Evolutionary conservation across 2,329 filamentous ascomycete species (phyloP).

Genomic region (Aspergillus clavatus): DNA sequence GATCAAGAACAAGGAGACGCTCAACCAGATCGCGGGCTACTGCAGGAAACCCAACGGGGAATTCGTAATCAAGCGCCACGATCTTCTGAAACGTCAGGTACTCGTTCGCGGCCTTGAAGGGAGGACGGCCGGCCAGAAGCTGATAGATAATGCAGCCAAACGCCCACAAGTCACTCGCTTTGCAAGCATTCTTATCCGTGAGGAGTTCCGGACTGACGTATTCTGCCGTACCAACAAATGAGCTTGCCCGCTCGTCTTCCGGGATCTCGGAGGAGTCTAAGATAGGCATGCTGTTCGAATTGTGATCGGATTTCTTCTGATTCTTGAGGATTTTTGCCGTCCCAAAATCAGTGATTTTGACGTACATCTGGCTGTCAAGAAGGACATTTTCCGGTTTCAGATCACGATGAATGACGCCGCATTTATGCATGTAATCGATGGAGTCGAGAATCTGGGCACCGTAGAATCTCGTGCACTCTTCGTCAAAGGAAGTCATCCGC

Average conservation of each 20-base stretch:
- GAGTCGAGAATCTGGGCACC: slow-evolving; percentile 93
- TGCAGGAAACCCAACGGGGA: slow-evolving; percentile 80
- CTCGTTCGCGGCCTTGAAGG: slow-evolving; percentile 93
- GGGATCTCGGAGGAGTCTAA: slow-evolving; percentile 51
- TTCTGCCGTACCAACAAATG: slow-evolving; percentile 95
- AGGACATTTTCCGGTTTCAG: slow-evolving; percentile 96
- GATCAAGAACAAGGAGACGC: slow-evolving; percentile 83
- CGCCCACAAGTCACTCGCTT: slow-evolving; percentile 95
- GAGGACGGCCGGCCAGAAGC: slow-evolving; percentile 86
- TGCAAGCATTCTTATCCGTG: slow-evolving; percentile 94
- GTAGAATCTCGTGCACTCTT: slow-evolving; percentile 92
- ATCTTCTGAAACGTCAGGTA: slow-evolving; percentile 99
- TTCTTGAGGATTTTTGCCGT: slow-evolving; percentile 85
- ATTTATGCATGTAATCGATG: slow-evolving; percentile 96
- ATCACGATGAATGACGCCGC: slow-evolving; percentile 93
- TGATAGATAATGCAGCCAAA: slow-evolving; percentile 99
- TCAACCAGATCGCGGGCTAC: slow-evolving; percentile 86
- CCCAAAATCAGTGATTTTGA: slow-evolving; percentile 98
- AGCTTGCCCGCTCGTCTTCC: slow-evolving; percentile 74
- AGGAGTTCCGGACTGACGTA: slow-evolving; percentile 98
- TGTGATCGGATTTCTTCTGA: slow-evolving; percentile 43
- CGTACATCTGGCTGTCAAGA: slow-evolving; percentile 90
- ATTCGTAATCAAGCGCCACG: slow-evolving; percentile 87
- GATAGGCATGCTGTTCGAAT: slow-evolving; percentile 42
- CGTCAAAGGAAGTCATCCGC: slow-evolving; percentile 88